Base-by-base conservation (phyloP, 164 flowering plant species). In the Akebia trifoliata region DNA sequence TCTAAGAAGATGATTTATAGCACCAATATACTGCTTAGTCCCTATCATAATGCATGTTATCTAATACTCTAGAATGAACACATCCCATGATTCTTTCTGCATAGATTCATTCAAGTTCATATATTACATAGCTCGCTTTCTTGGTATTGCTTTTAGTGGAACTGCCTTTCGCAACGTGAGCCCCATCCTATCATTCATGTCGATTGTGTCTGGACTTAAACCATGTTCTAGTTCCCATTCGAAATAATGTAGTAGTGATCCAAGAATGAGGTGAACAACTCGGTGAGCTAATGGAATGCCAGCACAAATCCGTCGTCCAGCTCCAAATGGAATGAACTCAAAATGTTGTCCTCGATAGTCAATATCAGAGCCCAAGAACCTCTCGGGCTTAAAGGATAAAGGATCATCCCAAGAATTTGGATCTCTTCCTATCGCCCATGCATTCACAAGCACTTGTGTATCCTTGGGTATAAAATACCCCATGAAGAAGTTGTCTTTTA, bases 301-400 rank as follows among this genome's bases (percentile, higher is more conserved):
- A 12, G 18, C n/a, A 40, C 45, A 40, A 5, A 40, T 40, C 18
- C 45, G 45, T 40, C 45, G 12, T 18, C 45, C 45, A 40, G 45
- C 45, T n/a, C 45, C 45, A 40, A 40, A 40, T 40, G 45, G 45
- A 40, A 40, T 40, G 15, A 40, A 40, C 18, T 40, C 45, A 40
- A 40, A n/a, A 40, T 40, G 45, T 11, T 40, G 45, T 40, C 45
- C 45, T 12, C n/a, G 14, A 40, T 40, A 40, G 17, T 40, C 15
- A 11, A 40, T 40, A 40, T 40, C 18, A 11, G 45, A 40, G 45
- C 0, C 45, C 4, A 40, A 40, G 45, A 40, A 40, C 45, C 45
- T 40, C 17, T 40, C 45, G 12, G 45, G 45, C 17, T 40, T 40
- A 12, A 40, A 40, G n/a, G 21, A n/a, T n/a, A 40, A 14, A 18